These are phyloP conservation scores for Aspergillus sclerotioniger DNA, from an alignment of 495 filamentous ascomycete genomes.

Conservation along the genomic window DNA sequence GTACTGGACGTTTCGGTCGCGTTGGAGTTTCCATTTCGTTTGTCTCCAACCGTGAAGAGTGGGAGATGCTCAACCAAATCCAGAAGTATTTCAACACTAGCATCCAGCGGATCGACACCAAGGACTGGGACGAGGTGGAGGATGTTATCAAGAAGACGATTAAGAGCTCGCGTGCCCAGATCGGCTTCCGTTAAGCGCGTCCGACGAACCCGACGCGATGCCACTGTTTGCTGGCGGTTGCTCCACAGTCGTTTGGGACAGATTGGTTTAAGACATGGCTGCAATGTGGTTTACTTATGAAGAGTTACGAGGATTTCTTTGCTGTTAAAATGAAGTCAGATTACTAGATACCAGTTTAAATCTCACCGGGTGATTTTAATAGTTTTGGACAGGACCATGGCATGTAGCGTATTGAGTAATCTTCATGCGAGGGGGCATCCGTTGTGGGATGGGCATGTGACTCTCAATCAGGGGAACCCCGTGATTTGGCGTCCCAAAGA, in stretches of 20 bases:
- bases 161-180: conserved; percentile 71
- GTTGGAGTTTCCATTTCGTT: conserved; percentile 95
- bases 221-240: not conserved
- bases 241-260: not conserved
- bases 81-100: conserved; percentile 62
- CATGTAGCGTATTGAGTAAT: not conserved
- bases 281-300: conserved; percentile 27
- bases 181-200: conserved; percentile 41
- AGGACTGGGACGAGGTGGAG: conserved; percentile 88
- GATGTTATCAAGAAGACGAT: conserved; percentile 75
- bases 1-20: conserved; percentile 94
- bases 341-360: conserved; percentile 35
- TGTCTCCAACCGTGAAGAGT: conserved; percentile 76
- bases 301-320: conserved; percentile 31
- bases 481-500: not conserved
- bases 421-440: not conserved
- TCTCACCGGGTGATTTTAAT: not conserved
- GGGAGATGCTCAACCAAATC: conserved; percentile 72
- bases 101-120: conserved; percentile 58
- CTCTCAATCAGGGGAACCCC: not conserved
- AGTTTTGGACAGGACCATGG: not conserved
- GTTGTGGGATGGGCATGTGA: not conserved
- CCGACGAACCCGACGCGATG: not conserved
- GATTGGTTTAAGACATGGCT: conserved; percentile 7
- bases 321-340: conserved; percentile 17